Base-by-base conservation (phyloP, 257 asterid genomes). In the Plantago major region DNA sequence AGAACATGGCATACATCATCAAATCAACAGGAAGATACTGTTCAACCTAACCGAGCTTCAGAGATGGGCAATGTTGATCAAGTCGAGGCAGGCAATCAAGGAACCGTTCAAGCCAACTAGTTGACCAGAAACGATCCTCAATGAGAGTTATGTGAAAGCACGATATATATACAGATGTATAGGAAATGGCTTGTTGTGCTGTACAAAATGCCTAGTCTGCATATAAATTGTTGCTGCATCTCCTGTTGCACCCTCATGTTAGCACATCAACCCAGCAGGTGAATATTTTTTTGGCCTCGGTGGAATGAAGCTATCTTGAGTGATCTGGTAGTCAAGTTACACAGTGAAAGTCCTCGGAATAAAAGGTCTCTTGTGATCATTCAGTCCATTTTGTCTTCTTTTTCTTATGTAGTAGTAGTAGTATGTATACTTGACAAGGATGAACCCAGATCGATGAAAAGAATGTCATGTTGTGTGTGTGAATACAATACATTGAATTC, bases 21-120 rank as follows among this genome's bases (percentile, higher is more conserved):
- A 26, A 40, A 62, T 73, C 71, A 81, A 52, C 80, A 54, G 60
- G 76, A 15, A 8, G 74, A 61, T 55, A 50, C 86, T 48, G 48
- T 59, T 8, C 86, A 19, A 33, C 64, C 81, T 1, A 69, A 71
- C 64, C 79, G 70, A 48, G 67, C 82, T 58, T 53, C 79, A 11
- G 87, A 75, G 55, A 65, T 71, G 10, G 60, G 43, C 60, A 58
- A 61, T 52, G 62, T 54, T 5, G 73, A 38, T 37, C 78, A 56
- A 68, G 68, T 28, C 51, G 79, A 65, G 64, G 71, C 64, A 26
- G 60, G 58, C 17, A 64, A 65, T 52, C 63, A 73, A 59, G 79
- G 67, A 48, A 70, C 37, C 15, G 76, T 22, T 46, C 74, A 37
- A 42, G 74, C 62, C 9, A 67, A 66, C 68, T 75, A 57, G 72